Evolutionary conservation across 2,329 filamentous ascomycete genomes (phyloP).

Genomic region (Fusarium sororula): DNA sequence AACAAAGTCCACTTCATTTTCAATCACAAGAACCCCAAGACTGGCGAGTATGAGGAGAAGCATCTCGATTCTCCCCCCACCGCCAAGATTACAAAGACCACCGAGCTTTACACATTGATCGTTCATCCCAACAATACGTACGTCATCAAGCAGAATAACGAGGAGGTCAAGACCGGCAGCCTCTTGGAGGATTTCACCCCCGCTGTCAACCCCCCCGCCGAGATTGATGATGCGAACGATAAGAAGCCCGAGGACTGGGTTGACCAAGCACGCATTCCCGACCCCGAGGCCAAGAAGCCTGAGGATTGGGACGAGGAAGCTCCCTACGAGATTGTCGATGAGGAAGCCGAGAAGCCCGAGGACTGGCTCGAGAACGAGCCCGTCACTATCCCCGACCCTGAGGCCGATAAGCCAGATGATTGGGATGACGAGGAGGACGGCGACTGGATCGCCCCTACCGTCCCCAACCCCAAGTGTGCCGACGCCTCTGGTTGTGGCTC

Average conservation of each 20-base stretch:
- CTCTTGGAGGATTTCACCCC: conserved; percentile 94
- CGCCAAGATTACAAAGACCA: conserved; percentile 89
- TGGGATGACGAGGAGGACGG: conserved; percentile 99
- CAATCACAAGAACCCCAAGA: conserved; percentile 99
- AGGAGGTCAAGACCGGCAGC: conserved; percentile 86
- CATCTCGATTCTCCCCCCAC: conserved; percentile 86
- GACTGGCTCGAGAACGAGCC: conserved; percentile 97
- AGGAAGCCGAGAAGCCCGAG: conserved; percentile 88
- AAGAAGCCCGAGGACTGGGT: conserved; percentile 96
- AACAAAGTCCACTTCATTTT: conserved; percentile 99
- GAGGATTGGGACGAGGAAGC: conserved; percentile 99
- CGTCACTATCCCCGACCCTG: conserved; percentile 84
- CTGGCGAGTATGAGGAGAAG: conserved; percentile 99
- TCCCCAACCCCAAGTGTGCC: conserved; percentile 95
- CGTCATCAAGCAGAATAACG: conserved; percentile 90
- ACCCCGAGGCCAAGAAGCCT: conserved; percentile 94
- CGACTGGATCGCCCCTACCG: conserved; percentile 90
- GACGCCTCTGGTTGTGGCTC: conserved; percentile 93
- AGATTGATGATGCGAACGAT: conserved; percentile 96
- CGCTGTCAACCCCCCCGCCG: conserved; percentile 90
- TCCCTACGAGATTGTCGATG: conserved; percentile 93
- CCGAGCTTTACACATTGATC: conserved; percentile 94
- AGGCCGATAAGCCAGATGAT: conserved; percentile 96
- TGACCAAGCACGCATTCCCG: conserved; percentile 88
- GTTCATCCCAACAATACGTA: conserved; percentile 97